Evolutionary conservation across 805 yeast species (phyloP), one percentile per base, ranked within the genome.

Genomic region (Kluyveromyces starmeri): DNA sequence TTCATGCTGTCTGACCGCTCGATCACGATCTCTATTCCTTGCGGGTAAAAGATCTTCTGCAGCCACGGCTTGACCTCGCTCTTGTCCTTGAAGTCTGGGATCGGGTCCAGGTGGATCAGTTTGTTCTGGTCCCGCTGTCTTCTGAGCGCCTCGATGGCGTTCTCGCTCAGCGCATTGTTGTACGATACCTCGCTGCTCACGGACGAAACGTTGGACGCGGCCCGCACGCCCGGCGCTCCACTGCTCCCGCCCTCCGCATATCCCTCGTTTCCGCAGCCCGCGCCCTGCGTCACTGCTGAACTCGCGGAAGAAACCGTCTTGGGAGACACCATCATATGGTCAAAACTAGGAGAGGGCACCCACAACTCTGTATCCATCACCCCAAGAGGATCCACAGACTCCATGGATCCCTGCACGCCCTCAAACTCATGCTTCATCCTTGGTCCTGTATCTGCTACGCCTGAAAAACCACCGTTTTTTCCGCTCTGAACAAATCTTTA

Each of bases 1-100:
- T 76, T 76, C 28, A 69, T 59, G 31, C 64, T 68, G 52, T 76
- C 83, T 3, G 78, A 71, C 20, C 83, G 55, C 56, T 74, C 82
- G 36, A 76, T 75, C 11, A 73, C 82, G 9, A 76, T 62, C 36
- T 65, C 66, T 26, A 73, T 67, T 4, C 78, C 77, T 41, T 63
- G 64, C 6, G 62, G 54, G n/a, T 59, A 56, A 32, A 67, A 58
- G 36, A 73, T 64, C 32, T 62, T 55, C 43, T 65, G 73, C 34
- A 76, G 53, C 81, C 82, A 75, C 4, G 82, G 81, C 49, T 76
- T 76, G 42, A 76, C 73, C 16, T 65, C 69, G 20, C 65, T 55
- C 43, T 64, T 71, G 37, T 64, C 66, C 22, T 53, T 46, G 46
- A 68, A 65, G 36, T 56, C 46, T 6, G 63, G 63, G 25, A 58